phyloP scores from a whole-genome alignment of 2,329 filamentous ascomycete genomes.

The Huntiella omanensis region DNA sequence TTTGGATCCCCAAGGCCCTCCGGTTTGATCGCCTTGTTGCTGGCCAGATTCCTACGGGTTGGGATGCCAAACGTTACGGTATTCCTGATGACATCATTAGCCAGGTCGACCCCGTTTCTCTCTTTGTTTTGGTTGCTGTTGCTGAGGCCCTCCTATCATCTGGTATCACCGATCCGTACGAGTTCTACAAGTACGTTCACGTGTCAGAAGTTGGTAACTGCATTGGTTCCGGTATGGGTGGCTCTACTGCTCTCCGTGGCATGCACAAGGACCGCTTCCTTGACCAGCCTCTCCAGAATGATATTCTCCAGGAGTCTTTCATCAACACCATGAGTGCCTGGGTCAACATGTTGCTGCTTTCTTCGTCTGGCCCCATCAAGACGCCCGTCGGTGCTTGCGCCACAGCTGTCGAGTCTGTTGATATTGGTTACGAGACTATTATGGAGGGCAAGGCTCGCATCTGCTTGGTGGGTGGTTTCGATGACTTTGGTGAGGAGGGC shows the following conservation, averaged over 20 bases:
- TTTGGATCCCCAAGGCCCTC: slow-evolving; percentile 92
- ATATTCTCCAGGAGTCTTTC: slow-evolving; percentile 97
- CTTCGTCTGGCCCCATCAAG: slow-evolving; percentile 95
- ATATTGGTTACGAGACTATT: slow-evolving; percentile 96
- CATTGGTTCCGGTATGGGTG: slow-evolving; percentile 95
- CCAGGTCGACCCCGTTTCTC: slow-evolving; percentile 89
- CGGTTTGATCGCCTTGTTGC: slow-evolving; percentile 94
- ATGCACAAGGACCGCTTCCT: slow-evolving; percentile 98
- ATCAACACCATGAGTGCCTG: slow-evolving; percentile 99
- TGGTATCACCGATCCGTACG: slow-evolving; percentile 96
- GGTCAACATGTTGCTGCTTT: slow-evolving; percentile 98
- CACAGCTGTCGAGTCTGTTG: slow-evolving; percentile 89
- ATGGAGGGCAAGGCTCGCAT: slow-evolving; percentile 94
- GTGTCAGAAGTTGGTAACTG: slow-evolving; percentile 97
- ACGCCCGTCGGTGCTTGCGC: slow-evolving; percentile 95
- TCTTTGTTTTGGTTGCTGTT: slow-evolving; percentile 87
- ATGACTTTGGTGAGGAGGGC: slow-evolving; percentile 97
- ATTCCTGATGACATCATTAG: slow-evolving; percentile 94
- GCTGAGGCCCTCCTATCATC: slow-evolving; percentile 78
- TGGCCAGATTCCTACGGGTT: slow-evolving; percentile 90
- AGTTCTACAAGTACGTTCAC: slow-evolving; percentile 99
- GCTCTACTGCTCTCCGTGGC: slow-evolving; percentile 72
- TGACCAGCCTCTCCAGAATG: slow-evolving; percentile 94
- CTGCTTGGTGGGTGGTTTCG: slow-evolving; percentile 95
- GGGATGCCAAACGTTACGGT: slow-evolving; percentile 92